Conservation (phyloP, 257 asterid species). For the Solanum etuberosum region DNA sequence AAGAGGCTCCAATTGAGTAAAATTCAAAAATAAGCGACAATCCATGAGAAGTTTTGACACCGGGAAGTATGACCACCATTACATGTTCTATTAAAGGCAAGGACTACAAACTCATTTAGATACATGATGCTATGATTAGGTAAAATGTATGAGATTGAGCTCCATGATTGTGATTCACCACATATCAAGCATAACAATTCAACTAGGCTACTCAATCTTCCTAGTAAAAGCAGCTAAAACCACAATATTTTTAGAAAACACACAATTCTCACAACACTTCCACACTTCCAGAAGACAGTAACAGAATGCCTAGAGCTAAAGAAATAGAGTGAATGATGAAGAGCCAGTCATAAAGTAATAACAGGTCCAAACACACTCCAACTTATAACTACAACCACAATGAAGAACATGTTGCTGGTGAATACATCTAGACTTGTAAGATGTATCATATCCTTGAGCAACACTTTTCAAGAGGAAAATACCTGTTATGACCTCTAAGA, state of each 20-base stretch:
- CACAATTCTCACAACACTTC: background rate
- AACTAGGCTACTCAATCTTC: background rate
- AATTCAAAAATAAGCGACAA: background rate
- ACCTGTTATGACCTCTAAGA: conserved; percentile 90
- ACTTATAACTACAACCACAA: background rate
- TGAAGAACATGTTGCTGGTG: background rate
- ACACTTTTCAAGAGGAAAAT: conserved; percentile 5
- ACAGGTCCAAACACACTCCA: background rate
- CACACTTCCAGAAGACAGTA: background rate
- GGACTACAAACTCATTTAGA: background rate
- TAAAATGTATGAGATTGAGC: background rate
- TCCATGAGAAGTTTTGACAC: background rate
- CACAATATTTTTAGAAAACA: background rate
- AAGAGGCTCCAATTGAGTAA: background rate
- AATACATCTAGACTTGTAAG: background rate
- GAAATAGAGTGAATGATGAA: background rate
- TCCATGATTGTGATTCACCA: background rate
- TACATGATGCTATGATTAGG: background rate
- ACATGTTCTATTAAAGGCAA: background rate
- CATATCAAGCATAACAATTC: background rate
- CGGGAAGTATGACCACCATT: background rate
- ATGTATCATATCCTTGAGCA: background rate
- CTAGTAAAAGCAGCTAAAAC: background rate
- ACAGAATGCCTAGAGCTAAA: background rate
- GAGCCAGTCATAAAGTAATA: background rate